Evolutionary conservation across 169 alveolate species (phyloP), one percentile per base, ranked within the genome.

Genomic region (Perkinsus olseni): DNA sequence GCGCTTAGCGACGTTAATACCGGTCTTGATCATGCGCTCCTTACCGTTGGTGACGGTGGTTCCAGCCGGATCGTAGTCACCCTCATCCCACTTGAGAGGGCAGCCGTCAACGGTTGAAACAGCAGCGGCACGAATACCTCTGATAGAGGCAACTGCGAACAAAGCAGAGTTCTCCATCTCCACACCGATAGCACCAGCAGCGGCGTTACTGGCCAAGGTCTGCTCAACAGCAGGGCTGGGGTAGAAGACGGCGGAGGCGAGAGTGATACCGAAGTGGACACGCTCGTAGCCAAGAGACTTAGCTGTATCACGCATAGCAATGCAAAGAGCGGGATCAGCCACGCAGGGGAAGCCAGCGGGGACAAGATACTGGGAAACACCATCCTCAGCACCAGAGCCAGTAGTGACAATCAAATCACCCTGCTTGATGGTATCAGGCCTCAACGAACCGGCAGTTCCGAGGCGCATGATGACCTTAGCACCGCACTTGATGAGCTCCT

Each of bases 51-150:
- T 40, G 50, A 40, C 50, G 11, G 50, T 40, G 50, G 50, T 40
- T 40, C 50, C 50, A 40, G 50, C 50, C 50, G 50, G 50, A 40
- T 94, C 94, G 39, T 93, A 92, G 48, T 94, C 95, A 0, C 95
- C 95, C 92, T 94, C 95, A 50, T 94, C 94, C 95, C 95, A 94
- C 74, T 94, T 94, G 6, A 94, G 50, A 36, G 95, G 95, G 91
- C 95, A 94, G 8, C 95, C 95, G 92, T 94, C 95, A 37, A 94
- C 95, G 91, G 93, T 94, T 37, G 93, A 93, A 0, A 94, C 92
- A 31, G 95, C 95, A 0, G 95, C 95, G 0, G 95, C 93, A 74
- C 93, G 93, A 24, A 94, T 93, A 31, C 92, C 92, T 92, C 92
- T 39, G 24, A 94, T 92, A 50, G 94, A 91, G 38, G 95, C 95